Evolutionary conservation across 345 rosid species (phyloP).

Genomic region (Brassica incana): DNA sequence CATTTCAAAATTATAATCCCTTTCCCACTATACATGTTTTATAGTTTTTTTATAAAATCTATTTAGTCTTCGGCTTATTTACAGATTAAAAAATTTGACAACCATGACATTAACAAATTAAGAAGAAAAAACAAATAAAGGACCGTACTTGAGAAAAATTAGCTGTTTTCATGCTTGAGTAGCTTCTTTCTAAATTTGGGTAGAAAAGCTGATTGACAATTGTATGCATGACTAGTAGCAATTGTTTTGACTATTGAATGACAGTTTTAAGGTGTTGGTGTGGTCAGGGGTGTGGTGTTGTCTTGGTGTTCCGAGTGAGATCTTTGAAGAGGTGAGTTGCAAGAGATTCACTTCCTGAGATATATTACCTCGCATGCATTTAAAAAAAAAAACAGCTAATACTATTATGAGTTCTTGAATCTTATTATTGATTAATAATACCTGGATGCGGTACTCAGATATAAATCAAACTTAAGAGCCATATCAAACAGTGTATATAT

Average conservation of each 20-base stretch:
- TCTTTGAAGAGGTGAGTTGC: slow-evolving; percentile 38
- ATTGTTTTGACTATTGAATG: slow-evolving; percentile 40
- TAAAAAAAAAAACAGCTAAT: neutral
- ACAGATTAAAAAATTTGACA: neutral
- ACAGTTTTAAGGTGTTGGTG: slow-evolving; percentile 43
- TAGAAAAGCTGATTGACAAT: slow-evolving; percentile 14
- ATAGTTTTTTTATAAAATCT: slow-evolving; percentile 29
- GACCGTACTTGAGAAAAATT: no score
- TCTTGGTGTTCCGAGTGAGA: slow-evolving; percentile 41
- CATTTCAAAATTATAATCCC: slow-evolving; percentile 16
- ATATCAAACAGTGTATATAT: slow-evolving; percentile 7
- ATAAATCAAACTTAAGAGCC: neutral
- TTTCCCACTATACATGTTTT: slow-evolving; percentile 35
- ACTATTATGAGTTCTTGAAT: no score
- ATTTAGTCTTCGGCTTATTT: slow-evolving; percentile 31
- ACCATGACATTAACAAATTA: no score
- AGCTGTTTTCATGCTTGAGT: slow-evolving; percentile 8
- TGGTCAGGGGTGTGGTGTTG: slow-evolving; percentile 40
- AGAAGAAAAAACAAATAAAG: no score
- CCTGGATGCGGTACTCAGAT: no score
- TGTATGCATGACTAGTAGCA: slow-evolving; percentile 6
- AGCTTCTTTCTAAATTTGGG: slow-evolving; percentile 1
- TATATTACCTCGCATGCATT: neutral
- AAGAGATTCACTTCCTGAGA: slow-evolving; percentile 20
- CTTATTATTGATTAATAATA: no score